Percentiles rank a stretch among this genome's conserved stretches.
Conservation (phyloP, 257 asterid species). For the Gentiana straminea region DNA sequence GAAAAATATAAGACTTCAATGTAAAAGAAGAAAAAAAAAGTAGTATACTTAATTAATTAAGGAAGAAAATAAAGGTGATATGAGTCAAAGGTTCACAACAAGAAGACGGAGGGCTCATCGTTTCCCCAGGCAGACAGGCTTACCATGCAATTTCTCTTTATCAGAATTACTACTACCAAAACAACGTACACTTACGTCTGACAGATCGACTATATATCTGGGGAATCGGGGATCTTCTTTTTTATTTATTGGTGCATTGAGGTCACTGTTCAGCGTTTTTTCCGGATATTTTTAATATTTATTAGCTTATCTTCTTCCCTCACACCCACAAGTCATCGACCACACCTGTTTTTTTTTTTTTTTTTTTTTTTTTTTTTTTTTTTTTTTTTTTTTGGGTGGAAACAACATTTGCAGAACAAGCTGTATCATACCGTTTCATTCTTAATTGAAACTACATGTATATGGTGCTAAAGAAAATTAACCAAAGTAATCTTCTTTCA, state of each 20-base stretch:
- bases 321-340: constrained; percentile 6
- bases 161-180: neutral
- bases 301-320: constrained; percentile 1
- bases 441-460: no score
- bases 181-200: no score
- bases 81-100: constrained; percentile 11
- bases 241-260: constrained; percentile 1
- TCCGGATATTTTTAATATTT: constrained; percentile 4
- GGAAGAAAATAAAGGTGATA: constrained; percentile 6
- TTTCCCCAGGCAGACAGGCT: constrained; percentile 12
- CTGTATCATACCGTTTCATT: no score
- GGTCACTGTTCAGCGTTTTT: constrained; percentile 6
- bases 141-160: constrained; percentile 1
- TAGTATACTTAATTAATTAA: neutral
- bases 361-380: neutral
- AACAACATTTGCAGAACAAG: no score
- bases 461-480: no score
- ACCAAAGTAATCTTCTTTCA: no score
- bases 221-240: neutral
- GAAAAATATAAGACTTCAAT: neutral
- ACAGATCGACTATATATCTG: neutral
- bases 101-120: neutral
- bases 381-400: no score
- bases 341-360: neutral
- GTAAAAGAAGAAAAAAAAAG: neutral